A percentile compares a stretch with the other conserved stretches of the same genome.
Evolutionary conservation across 805 yeast species (phyloP).

Genomic region (Hanseniaspora mollemarum): DNA sequence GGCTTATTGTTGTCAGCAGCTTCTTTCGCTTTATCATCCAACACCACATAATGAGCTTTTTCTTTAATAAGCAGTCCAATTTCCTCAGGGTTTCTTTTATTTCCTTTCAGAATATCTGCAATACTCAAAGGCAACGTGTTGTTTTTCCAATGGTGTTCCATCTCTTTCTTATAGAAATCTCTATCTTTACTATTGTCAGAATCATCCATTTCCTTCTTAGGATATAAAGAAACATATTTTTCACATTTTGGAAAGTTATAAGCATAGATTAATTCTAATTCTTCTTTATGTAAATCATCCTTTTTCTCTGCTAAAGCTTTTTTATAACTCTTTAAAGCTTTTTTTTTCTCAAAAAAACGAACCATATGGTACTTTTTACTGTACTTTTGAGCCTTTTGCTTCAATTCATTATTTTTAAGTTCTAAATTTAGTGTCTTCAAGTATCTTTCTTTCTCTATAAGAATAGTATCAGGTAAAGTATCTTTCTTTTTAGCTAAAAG

Average conservation of each 20-base stretch:
- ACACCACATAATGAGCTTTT: slow-evolving; percentile 16
- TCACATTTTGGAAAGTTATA: slow-evolving; percentile 65
- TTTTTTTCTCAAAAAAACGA: slow-evolving; percentile 79
- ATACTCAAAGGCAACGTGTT: slow-evolving; percentile 50
- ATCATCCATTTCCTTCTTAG: slow-evolving; percentile 31
- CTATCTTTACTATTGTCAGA: slow-evolving; percentile 29
- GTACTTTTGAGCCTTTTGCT: slow-evolving; percentile 38
- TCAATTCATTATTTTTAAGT: slow-evolving; percentile 38
- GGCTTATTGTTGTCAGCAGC: slow-evolving; percentile 17
- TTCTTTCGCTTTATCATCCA: slow-evolving; percentile 19
- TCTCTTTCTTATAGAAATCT: slow-evolving; percentile 40
- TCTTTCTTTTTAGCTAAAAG: slow-evolving; percentile 45
- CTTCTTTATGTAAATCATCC: slow-evolving; percentile 37
- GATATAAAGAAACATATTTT: slow-evolving; percentile 71
- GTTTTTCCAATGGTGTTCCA: slow-evolving; percentile 42
- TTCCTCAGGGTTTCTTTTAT: slow-evolving; percentile 24
- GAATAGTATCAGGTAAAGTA: slow-evolving; percentile 50
- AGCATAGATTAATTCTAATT: slow-evolving; percentile 63
- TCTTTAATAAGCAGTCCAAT: slow-evolving; percentile 20
- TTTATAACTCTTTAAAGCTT: slow-evolving; percentile 63
- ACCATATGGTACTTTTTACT: slow-evolving; percentile 84
- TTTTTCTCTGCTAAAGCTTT: slow-evolving; percentile 27
- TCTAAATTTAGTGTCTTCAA: slow-evolving; percentile 53
- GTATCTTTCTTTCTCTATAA: slow-evolving; percentile 65
- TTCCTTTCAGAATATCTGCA: slow-evolving; percentile 33